These are phyloP conservation scores for Rhodofomes roseus DNA, from an alignment of 1,284 basidiomycete species.

Conservation along the genomic window DNA sequence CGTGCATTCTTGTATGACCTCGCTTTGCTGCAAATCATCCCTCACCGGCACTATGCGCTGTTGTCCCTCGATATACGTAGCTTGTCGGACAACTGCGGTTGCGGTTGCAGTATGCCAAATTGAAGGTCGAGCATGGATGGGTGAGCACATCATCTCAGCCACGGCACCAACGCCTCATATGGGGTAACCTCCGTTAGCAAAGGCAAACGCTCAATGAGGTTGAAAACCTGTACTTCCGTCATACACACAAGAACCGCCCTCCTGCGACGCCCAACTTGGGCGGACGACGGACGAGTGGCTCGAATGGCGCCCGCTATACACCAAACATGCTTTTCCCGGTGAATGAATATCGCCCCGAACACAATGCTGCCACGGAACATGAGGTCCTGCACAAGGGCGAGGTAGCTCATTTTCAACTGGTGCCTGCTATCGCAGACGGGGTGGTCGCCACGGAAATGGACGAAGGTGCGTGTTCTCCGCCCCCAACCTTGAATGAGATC, in stretches of 20 bases:
- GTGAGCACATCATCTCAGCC: slow-evolving; percentile 37
- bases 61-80: slow-evolving; percentile 32
- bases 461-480: background rate
- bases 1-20: slow-evolving; percentile 1
- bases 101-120: slow-evolving; percentile 69
- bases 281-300: slow-evolving; percentile 8
- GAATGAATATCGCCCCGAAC: background rate
- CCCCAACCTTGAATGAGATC: background rate
- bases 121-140: slow-evolving; percentile 81
- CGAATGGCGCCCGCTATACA: background rate
- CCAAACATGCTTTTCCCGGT: slow-evolving; percentile 2
- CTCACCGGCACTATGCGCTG: background rate
- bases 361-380: background rate
- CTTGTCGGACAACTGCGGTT: slow-evolving; percentile 71
- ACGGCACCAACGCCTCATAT: slow-evolving; percentile 3
- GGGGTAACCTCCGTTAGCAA: slow-evolving; percentile 51
- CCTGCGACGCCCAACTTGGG: slow-evolving; percentile 11
- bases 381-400: too few species aligned
- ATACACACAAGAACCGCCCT: slow-evolving; percentile 43
- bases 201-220: slow-evolving; percentile 73
- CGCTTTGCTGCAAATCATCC: background rate
- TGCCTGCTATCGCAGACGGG: background rate
- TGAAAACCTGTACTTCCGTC: slow-evolving; percentile 74
- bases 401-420: too few species aligned
- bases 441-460: background rate